Evolutionary conservation across 345 rosid species (phyloP), one percentile per base, ranked within the genome.

Genomic region (Populus nigra): DNA sequence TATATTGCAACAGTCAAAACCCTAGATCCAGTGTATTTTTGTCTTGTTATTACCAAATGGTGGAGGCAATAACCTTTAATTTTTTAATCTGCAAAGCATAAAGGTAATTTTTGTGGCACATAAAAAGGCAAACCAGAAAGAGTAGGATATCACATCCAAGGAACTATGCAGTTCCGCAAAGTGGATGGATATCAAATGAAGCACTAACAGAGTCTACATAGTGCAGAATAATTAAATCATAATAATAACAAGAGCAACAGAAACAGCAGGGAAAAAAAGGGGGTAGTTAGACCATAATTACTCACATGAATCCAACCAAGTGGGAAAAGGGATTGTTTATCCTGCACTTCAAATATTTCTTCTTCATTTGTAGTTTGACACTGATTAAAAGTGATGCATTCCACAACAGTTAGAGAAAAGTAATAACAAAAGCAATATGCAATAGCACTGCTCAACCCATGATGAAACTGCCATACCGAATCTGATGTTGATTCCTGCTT

Each of bases 291-390:
- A 36, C 45, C 17, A 49, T 65, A 68, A 47, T 53, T 49, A 86
- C 98, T 90, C 80, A 96, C 99, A 89, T 96, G 99, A 87, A 96
- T 96, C 99, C 99, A 96, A 61, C 99, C 99, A 27, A 96, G 93
- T 65, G 98, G 96, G 73, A 96, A 93, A 80, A 96, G 97, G 73
- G 98, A 93, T 82, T 68, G 90, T 75, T 88, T 96, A 84, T 93
- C 99, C 84, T 96, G 99, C 79, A 88, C 97, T 88, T 93, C 99
- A 86, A 96, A 96, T 86, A 93, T 93, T 74, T 96, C 99, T 82
- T 96, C 99, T 87, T 96, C 99, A 80, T 93, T 93, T 84, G 97
- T 96, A 22, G 98, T 77, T 80, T 93, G 98, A 82, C 99, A 96
- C 97, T 96, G 88, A 31, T 45, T 9, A 81, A 4, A 84, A 81